These are phyloP conservation scores for Pyrenochaeta sp. DNA, from an alignment of 2,329 filamentous ascomycete species.

Conservation along the genomic window DNA sequence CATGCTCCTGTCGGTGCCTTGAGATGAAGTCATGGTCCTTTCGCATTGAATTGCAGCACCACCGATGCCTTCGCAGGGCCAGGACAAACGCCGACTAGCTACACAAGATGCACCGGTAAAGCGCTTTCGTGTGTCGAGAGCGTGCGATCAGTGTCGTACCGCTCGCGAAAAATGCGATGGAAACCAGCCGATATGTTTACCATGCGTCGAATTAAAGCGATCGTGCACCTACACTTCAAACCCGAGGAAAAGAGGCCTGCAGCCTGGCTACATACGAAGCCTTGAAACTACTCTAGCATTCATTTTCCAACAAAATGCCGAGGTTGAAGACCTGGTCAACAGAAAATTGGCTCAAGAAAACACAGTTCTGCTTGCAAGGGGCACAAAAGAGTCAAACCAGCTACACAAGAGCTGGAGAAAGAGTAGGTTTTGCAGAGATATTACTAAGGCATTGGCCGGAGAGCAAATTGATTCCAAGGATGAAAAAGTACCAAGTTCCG, in stretches of 20 bases:
- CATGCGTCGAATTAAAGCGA: constrained; percentile 69
- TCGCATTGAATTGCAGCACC: constrained; percentile 1
- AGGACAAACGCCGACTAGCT: constrained; percentile 29
- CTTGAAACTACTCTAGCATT: constrained; percentile 69
- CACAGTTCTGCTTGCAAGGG: constrained; percentile 60
- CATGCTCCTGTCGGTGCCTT: background rate
- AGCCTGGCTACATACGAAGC: constrained; percentile 62
- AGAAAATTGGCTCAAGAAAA: constrained; percentile 60
- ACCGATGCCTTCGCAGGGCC: constrained; percentile 27
- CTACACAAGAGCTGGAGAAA: constrained; percentile 70
- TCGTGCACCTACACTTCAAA: constrained; percentile 75
- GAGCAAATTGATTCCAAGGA: constrained; percentile 22
- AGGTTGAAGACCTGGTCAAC: constrained; percentile 66
- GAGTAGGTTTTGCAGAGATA: constrained; percentile 67
- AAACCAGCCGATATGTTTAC: constrained; percentile 69
- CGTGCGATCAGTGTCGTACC: constrained; percentile 72
- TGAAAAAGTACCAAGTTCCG: constrained; percentile 25
- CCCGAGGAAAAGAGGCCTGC: constrained; percentile 78
- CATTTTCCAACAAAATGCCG: constrained; percentile 58
- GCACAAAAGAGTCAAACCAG: constrained; percentile 61
- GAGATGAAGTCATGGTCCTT: constrained; percentile 1
- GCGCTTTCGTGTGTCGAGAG: constrained; percentile 70
- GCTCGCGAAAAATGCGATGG: constrained; percentile 78
- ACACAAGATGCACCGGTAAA: constrained; percentile 44
- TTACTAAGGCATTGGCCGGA: constrained; percentile 67